A percentile compares a stretch with the other conserved stretches of the same genome.
Conservation (phyloP, 2,329 filamentous ascomycete genomes). For the Colletotrichum abscissum region DNA sequence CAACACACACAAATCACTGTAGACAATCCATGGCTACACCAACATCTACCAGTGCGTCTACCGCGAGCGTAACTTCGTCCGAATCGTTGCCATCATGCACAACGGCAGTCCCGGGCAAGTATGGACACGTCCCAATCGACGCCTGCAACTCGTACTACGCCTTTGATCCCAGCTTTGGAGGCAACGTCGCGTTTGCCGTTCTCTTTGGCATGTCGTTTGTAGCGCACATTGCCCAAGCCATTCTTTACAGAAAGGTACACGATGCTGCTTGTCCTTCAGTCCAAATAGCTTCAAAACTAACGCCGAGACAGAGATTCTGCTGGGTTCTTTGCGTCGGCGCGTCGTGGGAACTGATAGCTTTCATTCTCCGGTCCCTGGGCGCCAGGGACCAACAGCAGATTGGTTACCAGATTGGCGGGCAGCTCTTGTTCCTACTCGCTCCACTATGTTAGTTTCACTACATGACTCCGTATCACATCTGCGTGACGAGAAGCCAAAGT, state of each 20-base stretch:
- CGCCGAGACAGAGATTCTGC: conserved; percentile 41
- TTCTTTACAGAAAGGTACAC: conserved; percentile 45
- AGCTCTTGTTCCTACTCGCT: conserved; percentile 53
- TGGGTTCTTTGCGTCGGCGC: conserved; percentile 55
- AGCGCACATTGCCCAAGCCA: conserved; percentile 43
- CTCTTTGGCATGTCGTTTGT: conserved; percentile 44
- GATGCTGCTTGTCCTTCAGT: no score
- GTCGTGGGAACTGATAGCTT: conserved; percentile 52
- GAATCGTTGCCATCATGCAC: conserved; percentile 38
- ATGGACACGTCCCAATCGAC: conserved; percentile 45
- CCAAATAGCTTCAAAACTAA: fast-evolving
- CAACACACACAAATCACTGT: background rate
- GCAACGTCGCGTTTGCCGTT: conserved; percentile 46
- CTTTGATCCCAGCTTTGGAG: conserved; percentile 47
- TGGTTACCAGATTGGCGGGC: conserved; percentile 44
- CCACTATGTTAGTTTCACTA: conserved; percentile 48
- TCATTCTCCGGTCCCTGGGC: conserved; percentile 49
- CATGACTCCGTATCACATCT: background rate
- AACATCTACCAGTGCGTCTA: background rate
- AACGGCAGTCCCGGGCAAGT: conserved; percentile 45
- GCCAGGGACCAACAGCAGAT: conserved; percentile 51
- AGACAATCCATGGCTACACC: background rate
- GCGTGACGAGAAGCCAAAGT: background rate
- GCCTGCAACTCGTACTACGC: conserved; percentile 47
- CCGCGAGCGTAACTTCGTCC: conserved; percentile 17